Conservation (phyloP, 352 stramenopile genomes). For the Aphanomyces stellatus region DNA sequence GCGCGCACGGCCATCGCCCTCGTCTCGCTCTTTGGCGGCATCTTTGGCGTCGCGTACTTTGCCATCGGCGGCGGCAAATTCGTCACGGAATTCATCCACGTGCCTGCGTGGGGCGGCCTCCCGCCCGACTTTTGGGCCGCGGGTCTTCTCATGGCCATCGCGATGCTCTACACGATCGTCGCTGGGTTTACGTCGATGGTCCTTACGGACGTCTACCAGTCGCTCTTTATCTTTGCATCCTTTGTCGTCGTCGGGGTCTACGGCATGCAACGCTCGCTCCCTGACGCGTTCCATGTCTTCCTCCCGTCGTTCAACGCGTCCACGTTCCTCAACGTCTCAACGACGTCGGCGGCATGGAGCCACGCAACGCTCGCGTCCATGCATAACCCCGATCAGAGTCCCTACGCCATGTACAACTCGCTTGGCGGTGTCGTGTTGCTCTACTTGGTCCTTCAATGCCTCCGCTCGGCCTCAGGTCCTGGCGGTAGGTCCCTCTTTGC, state of each 20-base stretch:
- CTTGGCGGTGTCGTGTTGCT: conserved; percentile 44
- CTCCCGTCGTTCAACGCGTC: conserved; percentile 32
- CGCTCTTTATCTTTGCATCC: conserved; percentile 69
- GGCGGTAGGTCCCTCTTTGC: conserved; percentile 23
- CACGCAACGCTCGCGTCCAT: conserved; percentile 30
- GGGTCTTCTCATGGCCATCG: conserved; percentile 49
- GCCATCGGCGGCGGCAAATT: conserved; percentile 70
- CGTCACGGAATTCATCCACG: conserved; percentile 59
- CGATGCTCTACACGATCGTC: conserved; percentile 61
- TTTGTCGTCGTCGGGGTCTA: conserved; percentile 55
- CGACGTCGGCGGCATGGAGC: conserved; percentile 42
- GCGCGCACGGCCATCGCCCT: conserved; percentile 59
- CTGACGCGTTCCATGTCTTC: conserved; percentile 49
- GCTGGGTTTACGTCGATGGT: conserved; percentile 66
- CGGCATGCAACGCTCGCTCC: conserved; percentile 47
- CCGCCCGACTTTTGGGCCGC: conserved; percentile 67
- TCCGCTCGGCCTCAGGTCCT: conserved; percentile 58
- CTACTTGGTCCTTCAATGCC: conserved; percentile 55
- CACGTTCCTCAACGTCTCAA: conserved; percentile 39
- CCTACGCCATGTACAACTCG: conserved; percentile 73
- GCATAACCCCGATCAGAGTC: conserved; percentile 31
- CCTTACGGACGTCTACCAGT: conserved; percentile 79
- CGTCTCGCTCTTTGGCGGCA: conserved; percentile 52
- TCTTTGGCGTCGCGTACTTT: conserved; percentile 70
- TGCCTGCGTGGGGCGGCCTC: conserved; percentile 46